Percentiles rank a stretch among this genome's conserved stretches.
These are phyloP conservation scores for Rhodamnia argentea DNA, from an alignment of 345 rosid genomes.

Conservation along the genomic window DNA sequence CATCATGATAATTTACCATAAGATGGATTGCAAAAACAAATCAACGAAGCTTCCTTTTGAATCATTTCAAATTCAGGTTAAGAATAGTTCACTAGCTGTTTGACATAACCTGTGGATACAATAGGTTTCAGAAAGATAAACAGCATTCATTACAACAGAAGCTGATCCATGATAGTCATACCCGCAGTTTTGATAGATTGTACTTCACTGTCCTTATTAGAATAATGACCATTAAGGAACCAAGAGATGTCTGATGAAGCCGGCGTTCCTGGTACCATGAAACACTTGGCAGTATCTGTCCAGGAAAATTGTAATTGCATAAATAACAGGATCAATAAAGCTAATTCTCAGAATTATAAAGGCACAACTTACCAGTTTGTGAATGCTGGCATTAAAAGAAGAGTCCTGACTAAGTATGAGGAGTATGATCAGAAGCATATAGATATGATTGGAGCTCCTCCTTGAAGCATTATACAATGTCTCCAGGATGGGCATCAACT, in stretches of 20 bases:
- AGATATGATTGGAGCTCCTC: constrained; percentile 91
- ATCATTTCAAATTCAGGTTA: neutral
- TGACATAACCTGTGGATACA: neutral
- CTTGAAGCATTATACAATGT: constrained; percentile 74
- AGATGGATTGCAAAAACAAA: neutral
- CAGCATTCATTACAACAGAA: neutral
- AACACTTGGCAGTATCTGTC: constrained; percentile 72
- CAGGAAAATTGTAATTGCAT: constrained; percentile 10
- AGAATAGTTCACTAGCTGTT: neutral
- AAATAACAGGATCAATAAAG: neutral
- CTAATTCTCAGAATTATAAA: neutral
- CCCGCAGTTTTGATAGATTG: constrained; percentile 94
- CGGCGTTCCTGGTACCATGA: constrained; percentile 98
- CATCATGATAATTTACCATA: neutral
- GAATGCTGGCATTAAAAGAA: constrained; percentile 85
- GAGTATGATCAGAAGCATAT: constrained; percentile 90
- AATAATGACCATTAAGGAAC: constrained; percentile 83
- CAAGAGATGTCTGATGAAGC: constrained; percentile 93
- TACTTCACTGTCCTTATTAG: constrained; percentile 94
- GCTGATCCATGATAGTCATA: constrained; percentile 25
- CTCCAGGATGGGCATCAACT: constrained; percentile 97
- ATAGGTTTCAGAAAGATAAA: neutral
- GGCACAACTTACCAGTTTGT: constrained; percentile 68
- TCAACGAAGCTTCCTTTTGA: neutral
- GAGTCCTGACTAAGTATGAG: constrained; percentile 98